Evolutionary conservation across 1,139 yeast genomes (phyloP), one percentile per base, ranked within the genome.

Genomic region (Geotrichum carabidarum): DNA sequence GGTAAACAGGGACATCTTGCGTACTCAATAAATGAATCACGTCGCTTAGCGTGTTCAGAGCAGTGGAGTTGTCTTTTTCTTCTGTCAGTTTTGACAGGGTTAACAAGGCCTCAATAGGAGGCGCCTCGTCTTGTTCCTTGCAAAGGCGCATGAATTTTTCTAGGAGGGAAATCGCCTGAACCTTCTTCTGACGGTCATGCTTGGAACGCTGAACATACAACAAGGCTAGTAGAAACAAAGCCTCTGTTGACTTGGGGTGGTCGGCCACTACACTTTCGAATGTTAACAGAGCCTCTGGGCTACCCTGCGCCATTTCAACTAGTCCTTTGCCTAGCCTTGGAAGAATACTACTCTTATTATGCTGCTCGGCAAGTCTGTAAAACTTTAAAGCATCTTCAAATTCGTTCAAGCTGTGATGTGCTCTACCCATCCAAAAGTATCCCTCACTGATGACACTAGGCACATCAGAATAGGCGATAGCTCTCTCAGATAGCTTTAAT

Each of bases 311-410:
- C 58, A 84, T 78, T 66, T 89, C 93, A 2, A 96, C 81, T 68
- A 89, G 94, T 0, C 95, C 97, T 59, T 87, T 78, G 32, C 96
- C 98, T 55, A 91, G 74, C 62, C 82, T 81, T 0, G 97, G 84
- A 37, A 86, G 75, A 11, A 84, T 67, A 62, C 85, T 65, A 60
- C 60, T 44, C 63, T 59, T n/a, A 94, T 80, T 62, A 80, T 89
- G 65, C 35, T 57, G 61, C n/a, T 59, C 63, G 0, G 74, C 68
- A 44, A 62, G 60, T 11, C 84, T 84, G 69, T 88, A 91, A 63
- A 78, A 75, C 57, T 79, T 79, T 63, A 89, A 86, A 0, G 98
- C 85, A 59, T 79, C 79, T 11, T 81, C 79, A 62, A 76, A 82
- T 63, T 89, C 85, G 4, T 75, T 72, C 36, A 76, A 69, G 22